These are phyloP conservation scores for Epipyxis sp. DNA, from an alignment of 108 stramenopile genomes.

Conservation along the genomic window DNA sequence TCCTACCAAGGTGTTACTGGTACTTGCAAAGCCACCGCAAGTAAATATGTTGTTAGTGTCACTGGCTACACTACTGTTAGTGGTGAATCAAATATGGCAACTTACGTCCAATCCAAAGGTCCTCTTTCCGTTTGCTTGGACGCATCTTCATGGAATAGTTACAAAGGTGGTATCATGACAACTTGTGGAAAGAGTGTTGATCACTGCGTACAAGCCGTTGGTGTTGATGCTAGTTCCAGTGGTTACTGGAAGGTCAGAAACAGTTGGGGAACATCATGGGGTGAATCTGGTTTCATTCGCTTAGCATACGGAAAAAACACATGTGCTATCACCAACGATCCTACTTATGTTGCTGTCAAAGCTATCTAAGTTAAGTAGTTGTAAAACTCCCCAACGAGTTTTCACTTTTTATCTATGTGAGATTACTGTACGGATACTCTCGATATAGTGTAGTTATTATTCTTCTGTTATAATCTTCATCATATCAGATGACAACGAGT, in stretches of 20 bases:
- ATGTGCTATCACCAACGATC: constrained; percentile 45
- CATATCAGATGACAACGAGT: too few relatives aligned
- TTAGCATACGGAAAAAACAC: constrained; percentile 41
- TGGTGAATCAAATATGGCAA: constrained; percentile 25
- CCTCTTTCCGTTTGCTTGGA: constrained; percentile 41
- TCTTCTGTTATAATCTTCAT: too few relatives aligned
- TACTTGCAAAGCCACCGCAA: constrained; percentile 3
- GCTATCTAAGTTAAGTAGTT: too few relatives aligned
- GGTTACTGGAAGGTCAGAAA: constrained; percentile 46
- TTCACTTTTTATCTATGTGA: too few relatives aligned
- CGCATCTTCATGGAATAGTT: constrained; percentile 38
- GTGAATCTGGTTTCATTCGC: constrained; percentile 40
- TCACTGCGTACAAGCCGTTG: constrained; percentile 49
- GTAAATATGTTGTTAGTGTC: constrained; percentile 7
- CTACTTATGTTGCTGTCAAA: constrained; percentile 35
- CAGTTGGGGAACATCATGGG: constrained; percentile 42
- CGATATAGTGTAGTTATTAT: too few relatives aligned
- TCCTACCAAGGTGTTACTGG: constrained; percentile 17
- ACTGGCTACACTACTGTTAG: constrained; percentile 3
- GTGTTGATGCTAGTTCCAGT: neutral
- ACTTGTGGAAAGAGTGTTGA: constrained; percentile 30
- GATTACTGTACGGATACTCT: too few relatives aligned
- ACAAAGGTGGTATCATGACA: constrained; percentile 40
- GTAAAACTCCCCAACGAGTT: too few relatives aligned
- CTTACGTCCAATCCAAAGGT: neutral